These are phyloP conservation scores for Aspergillus quadrilineatus DNA, from an alignment of 2,329 filamentous ascomycete species.

Conservation along the genomic window DNA sequence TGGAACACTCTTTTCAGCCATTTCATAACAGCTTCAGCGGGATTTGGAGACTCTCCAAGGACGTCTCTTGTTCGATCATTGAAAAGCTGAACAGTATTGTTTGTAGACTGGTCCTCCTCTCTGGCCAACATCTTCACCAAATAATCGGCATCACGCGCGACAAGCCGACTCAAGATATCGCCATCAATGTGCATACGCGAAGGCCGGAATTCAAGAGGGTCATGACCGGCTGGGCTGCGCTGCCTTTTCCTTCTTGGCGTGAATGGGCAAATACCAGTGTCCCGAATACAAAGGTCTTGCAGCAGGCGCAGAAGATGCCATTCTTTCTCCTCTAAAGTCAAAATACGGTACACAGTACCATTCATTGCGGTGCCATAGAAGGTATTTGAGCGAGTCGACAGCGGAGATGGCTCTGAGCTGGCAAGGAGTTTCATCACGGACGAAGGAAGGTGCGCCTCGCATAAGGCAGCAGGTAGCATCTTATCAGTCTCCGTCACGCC, in stretches of 20 bases:
- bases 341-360: slow-evolving; percentile 69
- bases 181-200: slow-evolving; percentile 65
- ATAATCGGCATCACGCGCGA: slow-evolving; percentile 43
- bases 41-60: slow-evolving; percentile 37
- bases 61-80: slow-evolving; percentile 52
- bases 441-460: slow-evolving; percentile 35
- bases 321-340: slow-evolving; percentile 60
- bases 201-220: slow-evolving; percentile 45
- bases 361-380: slow-evolving; percentile 67
- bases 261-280: slow-evolving; percentile 53
- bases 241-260: slow-evolving; percentile 33
- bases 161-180: slow-evolving; percentile 59
- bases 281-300: slow-evolving; percentile 63
- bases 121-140: slow-evolving; percentile 33
- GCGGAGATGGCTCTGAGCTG: slow-evolving; percentile 18
- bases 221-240: slow-evolving; percentile 30
- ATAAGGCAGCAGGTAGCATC: slow-evolving; percentile 30
- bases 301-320: slow-evolving; percentile 72
- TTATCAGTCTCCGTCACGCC: slow-evolving; percentile 29
- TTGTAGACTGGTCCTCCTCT: slow-evolving; percentile 16
- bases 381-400: slow-evolving; percentile 40
- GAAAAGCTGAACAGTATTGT: slow-evolving; percentile 42
- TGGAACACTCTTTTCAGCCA: slow-evolving; percentile 38
- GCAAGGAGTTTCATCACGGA: slow-evolving; percentile 34
- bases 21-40: slow-evolving; percentile 29